Conservation (phyloP, 306 rosid genomes). For the Vigna hirtella region DNA sequence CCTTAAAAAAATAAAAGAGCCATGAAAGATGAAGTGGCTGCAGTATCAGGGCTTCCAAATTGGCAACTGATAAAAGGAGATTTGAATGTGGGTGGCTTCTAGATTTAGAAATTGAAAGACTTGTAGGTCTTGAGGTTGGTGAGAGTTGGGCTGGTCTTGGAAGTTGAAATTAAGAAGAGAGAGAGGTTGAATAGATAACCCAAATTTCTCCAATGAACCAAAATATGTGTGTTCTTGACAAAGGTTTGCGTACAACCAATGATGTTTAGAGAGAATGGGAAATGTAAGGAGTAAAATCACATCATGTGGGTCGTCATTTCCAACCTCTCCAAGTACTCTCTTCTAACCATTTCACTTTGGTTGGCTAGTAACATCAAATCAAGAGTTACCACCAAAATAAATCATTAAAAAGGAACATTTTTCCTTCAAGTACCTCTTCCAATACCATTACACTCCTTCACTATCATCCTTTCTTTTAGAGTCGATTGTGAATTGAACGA, state of each 20-base stretch:
- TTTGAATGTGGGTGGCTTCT: constrained; percentile 21
- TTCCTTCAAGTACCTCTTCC: too few relatives aligned
- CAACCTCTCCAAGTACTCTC: constrained; percentile 49
- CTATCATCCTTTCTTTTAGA: too few relatives aligned
- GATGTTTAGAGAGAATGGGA: constrained; percentile 14
- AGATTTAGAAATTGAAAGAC: constrained; percentile 32
- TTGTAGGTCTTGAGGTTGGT: constrained; percentile 29
- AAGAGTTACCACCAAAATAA: not conserved
- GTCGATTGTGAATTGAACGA: too few relatives aligned
- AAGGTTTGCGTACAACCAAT: not conserved
- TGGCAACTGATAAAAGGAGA: too few relatives aligned
- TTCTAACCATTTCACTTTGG: constrained; percentile 55
- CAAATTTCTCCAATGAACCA: not conserved
- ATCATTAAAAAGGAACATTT: too few relatives aligned
- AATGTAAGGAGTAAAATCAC: constrained; percentile 45
- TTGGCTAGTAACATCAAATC: constrained; percentile 53
- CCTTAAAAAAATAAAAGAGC: too few relatives aligned
- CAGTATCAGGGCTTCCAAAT: too few relatives aligned
- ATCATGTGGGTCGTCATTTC: constrained; percentile 57
- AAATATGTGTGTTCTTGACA: too few relatives aligned
- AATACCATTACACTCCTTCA: too few relatives aligned
- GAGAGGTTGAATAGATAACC: not conserved
- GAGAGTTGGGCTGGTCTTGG: constrained; percentile 20
- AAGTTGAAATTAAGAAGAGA: not conserved
- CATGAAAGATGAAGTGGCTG: too few relatives aligned